These are phyloP conservation scores for Rosa rugosa DNA, from an alignment of 306 rosid species.

Conservation along the genomic window DNA sequence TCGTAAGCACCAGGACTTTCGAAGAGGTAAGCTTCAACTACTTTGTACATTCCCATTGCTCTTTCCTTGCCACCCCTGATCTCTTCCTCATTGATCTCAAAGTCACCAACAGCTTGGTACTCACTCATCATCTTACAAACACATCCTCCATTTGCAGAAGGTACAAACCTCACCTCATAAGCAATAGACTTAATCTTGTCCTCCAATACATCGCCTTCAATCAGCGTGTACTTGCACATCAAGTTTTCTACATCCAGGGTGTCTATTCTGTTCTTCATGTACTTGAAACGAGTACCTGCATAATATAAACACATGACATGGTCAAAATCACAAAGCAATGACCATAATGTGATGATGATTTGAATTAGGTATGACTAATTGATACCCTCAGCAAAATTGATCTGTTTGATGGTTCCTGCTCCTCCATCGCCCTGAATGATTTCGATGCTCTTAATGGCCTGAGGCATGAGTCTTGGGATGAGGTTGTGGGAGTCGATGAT, in stretches of 20 bases:
- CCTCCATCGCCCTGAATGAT: conserved; percentile 37
- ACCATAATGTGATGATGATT: not conserved
- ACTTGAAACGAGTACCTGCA: conserved; percentile 31
- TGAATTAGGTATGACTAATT: not conserved
- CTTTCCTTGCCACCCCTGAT: conserved; percentile 26
- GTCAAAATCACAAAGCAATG: not conserved
- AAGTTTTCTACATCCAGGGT: conserved; percentile 25
- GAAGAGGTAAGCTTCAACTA: conserved; percentile 33
- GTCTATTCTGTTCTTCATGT: conserved; percentile 37
- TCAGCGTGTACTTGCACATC: conserved; percentile 25
- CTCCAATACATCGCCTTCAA: conserved; percentile 34
- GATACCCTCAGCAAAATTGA: conserved; percentile 30
- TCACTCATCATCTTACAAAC: conserved; percentile 25
- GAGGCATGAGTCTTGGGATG: conserved; percentile 38
- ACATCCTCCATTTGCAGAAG: conserved; percentile 26
- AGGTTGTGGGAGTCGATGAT: conserved; percentile 33
- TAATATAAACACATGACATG: not conserved
- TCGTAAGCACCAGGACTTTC: conserved; percentile 34
- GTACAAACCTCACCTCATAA: conserved; percentile 19
- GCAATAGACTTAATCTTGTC: conserved; percentile 24
- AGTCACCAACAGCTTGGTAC: conserved; percentile 18
- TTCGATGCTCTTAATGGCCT: conserved; percentile 32
- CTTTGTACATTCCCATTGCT: conserved; percentile 34
- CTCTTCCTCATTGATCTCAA: conserved; percentile 31
- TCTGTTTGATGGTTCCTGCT: conserved; percentile 33